Base-by-base conservation (phyloP, 2,329 filamentous ascomycete genomes). In the Bipolaris bicolor region DNA sequence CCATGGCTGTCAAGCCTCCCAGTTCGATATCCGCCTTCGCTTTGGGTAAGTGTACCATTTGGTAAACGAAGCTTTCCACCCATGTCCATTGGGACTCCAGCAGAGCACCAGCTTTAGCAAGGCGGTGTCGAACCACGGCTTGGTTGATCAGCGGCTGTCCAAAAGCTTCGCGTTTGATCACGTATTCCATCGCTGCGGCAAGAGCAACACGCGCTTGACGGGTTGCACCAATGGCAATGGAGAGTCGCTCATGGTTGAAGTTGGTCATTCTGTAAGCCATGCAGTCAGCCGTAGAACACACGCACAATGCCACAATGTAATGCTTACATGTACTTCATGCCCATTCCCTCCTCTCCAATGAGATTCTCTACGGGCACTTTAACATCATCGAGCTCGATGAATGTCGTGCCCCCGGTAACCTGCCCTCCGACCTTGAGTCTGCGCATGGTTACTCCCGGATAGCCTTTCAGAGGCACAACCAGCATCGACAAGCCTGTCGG, bases 191-290 rank as follows among this genome's bases (percentile, higher is more conserved):
- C 0, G 87, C 87, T 0, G 84, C 72, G 13, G 80, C 76, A 1
- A 90, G 77, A 1, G 85, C 87, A 2, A 89, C 86, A 7, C 84
- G 81, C 0, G 88, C 82, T 66, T 87, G 81, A 2, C 89, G 80
- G 1, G 87, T 89, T 1, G 84, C 83, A 0, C 84, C 83, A 13
- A 91, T 84, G 0, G 86, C 81, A 61, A 92, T 90, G 15, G 82
- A 82, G 10, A 92, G 79, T 0, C 89, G 84, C 74, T 92, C 90
- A 73, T 92, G 89, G 77, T 92, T 92, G 83, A 92, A 92, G 77
- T 92, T 90, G 52, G 85, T 88, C 88, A 90, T 90, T 53, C 63
- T 66, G 37, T 44, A 10, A 20, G 3, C 10, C 10, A 24, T 20
- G 2, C 11, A 7, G 22, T 57, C 40, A 57, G 54, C 44, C 18